These are phyloP conservation scores for Penicillium chermesinum DNA, from an alignment of 495 filamentous ascomycete genomes.

Conservation along the genomic window DNA sequence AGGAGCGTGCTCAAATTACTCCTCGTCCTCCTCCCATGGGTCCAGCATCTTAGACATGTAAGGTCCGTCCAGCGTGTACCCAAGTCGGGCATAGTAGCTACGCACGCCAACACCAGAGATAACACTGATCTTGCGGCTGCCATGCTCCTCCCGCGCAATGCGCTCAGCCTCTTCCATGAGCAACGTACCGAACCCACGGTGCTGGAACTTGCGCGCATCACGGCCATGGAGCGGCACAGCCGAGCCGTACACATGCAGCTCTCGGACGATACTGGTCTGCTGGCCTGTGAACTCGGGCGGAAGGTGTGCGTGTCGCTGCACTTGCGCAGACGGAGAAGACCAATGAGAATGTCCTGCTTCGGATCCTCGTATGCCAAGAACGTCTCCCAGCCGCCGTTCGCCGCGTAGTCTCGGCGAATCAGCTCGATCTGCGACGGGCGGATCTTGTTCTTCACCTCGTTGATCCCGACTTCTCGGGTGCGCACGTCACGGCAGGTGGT, in stretches of 20 bases:
- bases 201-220: conserved; percentile 94
- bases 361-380: conserved; percentile 98
- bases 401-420: conserved; percentile 88
- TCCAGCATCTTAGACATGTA: conserved; percentile 76
- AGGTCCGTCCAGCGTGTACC: conserved; percentile 85
- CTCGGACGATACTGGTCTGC: conserved; percentile 85
- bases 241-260: conserved; percentile 93
- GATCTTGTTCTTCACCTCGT: conserved; percentile 98
- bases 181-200: conserved; percentile 93
- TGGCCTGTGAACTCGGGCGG: conserved; percentile 81
- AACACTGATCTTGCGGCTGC: conserved; percentile 87
- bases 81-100: conserved; percentile 87
- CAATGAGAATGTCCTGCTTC: conserved; percentile 96
- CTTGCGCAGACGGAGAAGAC: conserved; percentile 81
- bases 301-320: conserved; percentile 88
- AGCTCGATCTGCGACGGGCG: conserved; percentile 94
- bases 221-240: conserved; percentile 92
- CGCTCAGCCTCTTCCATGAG: conserved; percentile 97
- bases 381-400: conserved; percentile 97
- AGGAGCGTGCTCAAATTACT: background rate
- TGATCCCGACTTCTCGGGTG: conserved; percentile 94
- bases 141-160: conserved; percentile 89
- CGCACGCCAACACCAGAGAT: conserved; percentile 94
- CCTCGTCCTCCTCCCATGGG: conserved; percentile 42
- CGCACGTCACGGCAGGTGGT: conserved; percentile 97